Base-by-base conservation (phyloP, 768 basidiomycete genomes). In the Mrakia hoshinonis region DNA sequence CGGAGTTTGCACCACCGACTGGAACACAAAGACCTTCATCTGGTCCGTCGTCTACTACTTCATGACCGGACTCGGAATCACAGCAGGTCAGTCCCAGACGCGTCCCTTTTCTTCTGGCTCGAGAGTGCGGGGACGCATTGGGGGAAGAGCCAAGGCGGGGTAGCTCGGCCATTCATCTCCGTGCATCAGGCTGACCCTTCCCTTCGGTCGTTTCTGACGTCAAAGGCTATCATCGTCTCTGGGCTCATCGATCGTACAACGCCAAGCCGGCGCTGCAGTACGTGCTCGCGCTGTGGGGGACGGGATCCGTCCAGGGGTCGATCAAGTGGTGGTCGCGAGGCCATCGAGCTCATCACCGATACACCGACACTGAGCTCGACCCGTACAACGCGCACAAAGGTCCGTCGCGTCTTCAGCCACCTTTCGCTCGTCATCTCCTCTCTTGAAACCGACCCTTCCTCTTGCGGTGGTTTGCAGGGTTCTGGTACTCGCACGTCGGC, bases 271-370 rank as follows among this genome's bases (percentile, higher is more conserved):
- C 90, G 20, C 81, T 98, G 15, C 88, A 97, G 79, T 96, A 92
- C 77, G 81, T 85, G 74, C 86, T 97, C 61, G 91, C 93, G 31
- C 76, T 89, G 24, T 84, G 87, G 12, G 96, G 95, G 63, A 88
- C 92, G 1, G 95, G 96, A 61, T 94, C 95, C 5, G 89, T 95
- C 60, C 86, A 99, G 78, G 95, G 95, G 11, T 96, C 94, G 26
- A 95, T 99, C 82, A 90, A 91, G 80, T 98, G 96, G 96, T 98
- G 96, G 96, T 89, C 89, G 26, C 86, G 96, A 66, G 94, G 94
- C 61, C 96, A 99, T 83, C 90, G 95, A 73, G 95, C 95, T 3
- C 94, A 96, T 80, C 94, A 96, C 78, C 86, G 93, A 52, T 95
- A 96, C 82, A 97, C 93, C 75, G 93, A 95, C 81, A 97, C 93